Conservation (phyloP, 2,329 filamentous ascomycete genomes). For the Coniochaeta sp. region DNA sequence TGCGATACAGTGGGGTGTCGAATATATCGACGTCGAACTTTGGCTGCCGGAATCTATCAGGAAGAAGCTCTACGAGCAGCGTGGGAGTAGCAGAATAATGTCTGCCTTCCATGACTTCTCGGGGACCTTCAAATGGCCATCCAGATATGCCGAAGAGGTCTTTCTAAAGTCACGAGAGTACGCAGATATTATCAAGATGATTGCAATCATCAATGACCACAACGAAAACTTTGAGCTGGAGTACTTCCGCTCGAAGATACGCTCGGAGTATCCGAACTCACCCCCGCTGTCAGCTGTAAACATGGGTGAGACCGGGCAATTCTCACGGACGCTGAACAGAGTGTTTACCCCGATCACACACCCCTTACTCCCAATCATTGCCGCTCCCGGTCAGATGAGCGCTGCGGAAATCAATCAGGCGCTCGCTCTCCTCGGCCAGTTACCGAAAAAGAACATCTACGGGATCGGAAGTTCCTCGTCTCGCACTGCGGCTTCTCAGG, state of each 20-base stretch:
- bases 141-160: constrained; percentile 60
- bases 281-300: constrained; percentile 78
- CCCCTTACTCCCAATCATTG: constrained; percentile 73
- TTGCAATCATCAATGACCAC: constrained; percentile 71
- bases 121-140: constrained; percentile 76
- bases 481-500: constrained; percentile 58
- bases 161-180: constrained; percentile 67
- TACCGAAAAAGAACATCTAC: constrained; percentile 74
- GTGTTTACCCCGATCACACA: constrained; percentile 87
- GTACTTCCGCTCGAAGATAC: constrained; percentile 76
- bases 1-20: constrained; percentile 82
- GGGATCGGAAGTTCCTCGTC: constrained; percentile 67
- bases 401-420: constrained; percentile 79
- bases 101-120: constrained; percentile 91
- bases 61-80: constrained; percentile 56
- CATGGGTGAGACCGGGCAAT: constrained; percentile 80
- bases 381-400: constrained; percentile 78
- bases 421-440: constrained; percentile 69
- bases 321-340: constrained; percentile 76
- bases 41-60: constrained; percentile 77
- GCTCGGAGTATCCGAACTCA: constrained; percentile 57
- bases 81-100: constrained; percentile 77
- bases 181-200: constrained; percentile 87
- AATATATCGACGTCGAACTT: constrained; percentile 84
- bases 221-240: constrained; percentile 88